Evolutionary conservation across 805 yeast genomes (phyloP).

Genomic region (Saccharomyces cerevisiae): DNA sequence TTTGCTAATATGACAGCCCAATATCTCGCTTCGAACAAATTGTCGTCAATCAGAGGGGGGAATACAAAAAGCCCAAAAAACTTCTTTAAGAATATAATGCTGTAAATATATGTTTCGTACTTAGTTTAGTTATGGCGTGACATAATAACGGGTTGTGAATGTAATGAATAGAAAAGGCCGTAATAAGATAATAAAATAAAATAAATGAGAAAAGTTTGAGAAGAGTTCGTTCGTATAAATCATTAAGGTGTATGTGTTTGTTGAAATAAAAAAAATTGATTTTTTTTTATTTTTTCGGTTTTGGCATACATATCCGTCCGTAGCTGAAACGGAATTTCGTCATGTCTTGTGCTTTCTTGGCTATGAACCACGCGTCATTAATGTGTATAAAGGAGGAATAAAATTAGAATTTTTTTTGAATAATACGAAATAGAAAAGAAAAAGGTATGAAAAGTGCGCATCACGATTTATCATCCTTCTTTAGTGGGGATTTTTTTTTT

Average conservation of each 20-base stretch:
- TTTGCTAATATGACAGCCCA: constrained; percentile 2
- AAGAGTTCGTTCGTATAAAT: background rate
- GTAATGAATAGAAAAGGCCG: background rate
- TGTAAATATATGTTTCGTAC: background rate
- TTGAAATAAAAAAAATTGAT: background rate
- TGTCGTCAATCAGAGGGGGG: background rate
- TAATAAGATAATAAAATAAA: background rate
- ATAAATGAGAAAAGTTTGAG: background rate
- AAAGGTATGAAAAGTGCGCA: background rate
- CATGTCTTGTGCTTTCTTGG: background rate
- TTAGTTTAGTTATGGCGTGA: background rate
- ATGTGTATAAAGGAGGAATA: background rate
- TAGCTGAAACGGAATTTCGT: background rate
- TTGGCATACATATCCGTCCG: background rate
- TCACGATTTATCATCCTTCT: background rate
- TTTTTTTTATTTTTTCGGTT: background rate
- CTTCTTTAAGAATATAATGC: background rate
- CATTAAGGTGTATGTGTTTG: background rate
- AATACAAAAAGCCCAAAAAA: background rate
- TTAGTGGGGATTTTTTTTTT: background rate
- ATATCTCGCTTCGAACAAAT: background rate
- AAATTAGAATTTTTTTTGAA: background rate
- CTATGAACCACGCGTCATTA: background rate
- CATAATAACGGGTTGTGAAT: background rate
- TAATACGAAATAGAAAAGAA: background rate